Percentiles rank a stretch among this genome's conserved stretches.
These are phyloP conservation scores for Xenoacremonium recifei DNA, from an alignment of 2,329 filamentous ascomycete species.

Conservation along the genomic window DNA sequence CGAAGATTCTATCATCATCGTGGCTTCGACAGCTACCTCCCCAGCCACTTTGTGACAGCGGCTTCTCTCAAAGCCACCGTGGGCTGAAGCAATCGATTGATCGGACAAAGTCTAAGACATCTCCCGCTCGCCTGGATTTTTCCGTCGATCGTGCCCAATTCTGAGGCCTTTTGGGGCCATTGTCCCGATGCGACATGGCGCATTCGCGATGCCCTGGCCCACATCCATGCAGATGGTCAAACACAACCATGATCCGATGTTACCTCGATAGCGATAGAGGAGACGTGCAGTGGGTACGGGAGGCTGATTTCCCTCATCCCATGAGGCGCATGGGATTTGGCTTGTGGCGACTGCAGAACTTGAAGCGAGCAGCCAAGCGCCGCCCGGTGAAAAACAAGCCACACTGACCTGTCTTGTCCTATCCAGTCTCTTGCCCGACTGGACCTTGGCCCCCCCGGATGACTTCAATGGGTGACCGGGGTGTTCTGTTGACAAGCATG, in stretches of 20 bases:
- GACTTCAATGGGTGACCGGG: conserved; percentile 6
- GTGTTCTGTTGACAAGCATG: no score
- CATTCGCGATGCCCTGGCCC: conserved; percentile 5
- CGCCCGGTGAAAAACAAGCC: conserved; percentile 4
- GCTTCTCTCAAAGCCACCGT: no score
- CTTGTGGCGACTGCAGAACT: not conserved
- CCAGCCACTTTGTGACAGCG: no score
- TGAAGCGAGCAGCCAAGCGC: not conserved
- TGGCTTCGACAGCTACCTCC: no score
- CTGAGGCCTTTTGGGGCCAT: conserved; percentile 1
- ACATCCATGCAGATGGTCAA: conserved; percentile 13
- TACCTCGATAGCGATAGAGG: conserved; percentile 2
- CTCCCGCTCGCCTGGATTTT: conserved; percentile 13
- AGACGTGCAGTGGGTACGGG: not conserved
- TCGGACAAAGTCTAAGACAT: conserved; percentile 14
- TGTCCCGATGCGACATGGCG: conserved; percentile 1
- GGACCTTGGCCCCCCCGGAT: conserved; percentile 8
- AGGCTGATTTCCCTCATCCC: not conserved
- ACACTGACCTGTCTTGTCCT: conserved; percentile 4
- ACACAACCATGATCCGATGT: conserved; percentile 8
- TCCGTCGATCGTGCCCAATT: conserved; percentile 8
- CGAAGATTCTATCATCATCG: no score
- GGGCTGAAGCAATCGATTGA: conserved; percentile 5
- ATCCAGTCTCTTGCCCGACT: not conserved
- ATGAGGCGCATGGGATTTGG: not conserved